Evolutionary conservation across 305 asterid genomes (phyloP).

Genomic region (Solanum hybrid): DNA sequence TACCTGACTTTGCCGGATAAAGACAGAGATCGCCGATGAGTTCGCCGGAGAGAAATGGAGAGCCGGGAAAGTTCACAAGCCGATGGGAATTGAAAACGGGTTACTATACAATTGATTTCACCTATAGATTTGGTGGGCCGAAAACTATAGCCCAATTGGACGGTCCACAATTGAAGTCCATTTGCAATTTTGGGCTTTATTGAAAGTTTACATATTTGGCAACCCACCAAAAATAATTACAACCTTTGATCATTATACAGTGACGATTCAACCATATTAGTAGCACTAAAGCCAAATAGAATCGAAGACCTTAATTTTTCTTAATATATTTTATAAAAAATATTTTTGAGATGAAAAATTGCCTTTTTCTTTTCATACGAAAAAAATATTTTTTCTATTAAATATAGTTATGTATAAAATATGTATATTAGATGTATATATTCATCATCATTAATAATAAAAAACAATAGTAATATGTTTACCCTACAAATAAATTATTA

Average conservation of each 20-base stretch:
- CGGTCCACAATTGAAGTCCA: not conserved
- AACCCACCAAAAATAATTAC: not conserved
- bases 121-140: not conserved
- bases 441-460: not conserved
- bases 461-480: not conserved
- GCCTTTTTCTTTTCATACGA: not conserved
- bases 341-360: not conserved
- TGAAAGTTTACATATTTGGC: not conserved
- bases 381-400: too few relatives aligned
- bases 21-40: not conserved
- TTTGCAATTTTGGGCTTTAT: not conserved
- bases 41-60: not conserved
- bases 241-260: not conserved
- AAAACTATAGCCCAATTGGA: not conserved
- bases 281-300: not conserved
- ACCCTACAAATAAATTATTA: not conserved
- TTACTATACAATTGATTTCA: not conserved
- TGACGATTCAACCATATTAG: not conserved
- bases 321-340: too few relatives aligned
- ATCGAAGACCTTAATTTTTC: not conserved
- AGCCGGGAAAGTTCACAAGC: not conserved
- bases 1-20: not conserved
- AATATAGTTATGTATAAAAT: not conserved
- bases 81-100: not conserved
- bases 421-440: not conserved